A percentile compares a stretch with the other conserved stretches of the same genome.
Evolutionary conservation across 345 rosid genomes (phyloP).

Genomic region (Punica granatum): DNA sequence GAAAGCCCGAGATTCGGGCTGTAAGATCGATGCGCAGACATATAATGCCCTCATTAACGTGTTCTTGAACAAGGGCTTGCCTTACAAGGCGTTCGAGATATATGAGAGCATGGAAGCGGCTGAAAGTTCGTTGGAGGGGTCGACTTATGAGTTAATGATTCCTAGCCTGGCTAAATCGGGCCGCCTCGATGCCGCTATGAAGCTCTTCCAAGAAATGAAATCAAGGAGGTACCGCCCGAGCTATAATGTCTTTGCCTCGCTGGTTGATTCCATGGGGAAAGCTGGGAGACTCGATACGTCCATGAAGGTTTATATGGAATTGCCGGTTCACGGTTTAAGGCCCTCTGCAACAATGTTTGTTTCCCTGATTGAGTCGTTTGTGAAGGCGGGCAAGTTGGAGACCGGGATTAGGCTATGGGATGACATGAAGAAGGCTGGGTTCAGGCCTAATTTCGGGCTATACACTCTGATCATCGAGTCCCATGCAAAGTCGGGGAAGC

Average conservation of each 20-base stretch:
- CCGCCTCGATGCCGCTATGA: constrained; percentile 83
- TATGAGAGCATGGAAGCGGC: constrained; percentile 90
- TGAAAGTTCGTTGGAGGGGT: constrained; percentile 53
- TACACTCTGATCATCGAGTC: constrained; percentile 82
- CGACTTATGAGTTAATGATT: constrained; percentile 81
- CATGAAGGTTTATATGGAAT: constrained; percentile 80
- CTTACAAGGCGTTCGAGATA: constrained; percentile 95
- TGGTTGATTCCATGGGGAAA: constrained; percentile 97
- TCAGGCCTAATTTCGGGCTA: constrained; percentile 84
- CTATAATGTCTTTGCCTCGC: constrained; percentile 55
- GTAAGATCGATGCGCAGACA: constrained; percentile 51
- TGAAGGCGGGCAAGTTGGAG: constrained; percentile 92
- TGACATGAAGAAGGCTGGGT: constrained; percentile 79
- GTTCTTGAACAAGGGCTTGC: constrained; percentile 80
- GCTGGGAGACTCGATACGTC: constrained; percentile 93
- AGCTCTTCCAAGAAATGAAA: constrained; percentile 94
- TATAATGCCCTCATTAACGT: constrained; percentile 70
- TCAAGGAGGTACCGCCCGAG: constrained; percentile 59
- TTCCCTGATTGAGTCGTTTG: constrained; percentile 78
- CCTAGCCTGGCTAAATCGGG: constrained; percentile 96
- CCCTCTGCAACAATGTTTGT: constrained; percentile 81
- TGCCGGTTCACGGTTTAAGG: constrained; percentile 67
- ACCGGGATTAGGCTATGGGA: constrained; percentile 85
- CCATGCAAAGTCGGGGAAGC: constrained; percentile 97
- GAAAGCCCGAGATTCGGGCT: constrained; percentile 70